These are phyloP conservation scores for Pseudogymnoascus sp. DNA, from an alignment of 2,329 filamentous ascomycete genomes.

Conservation along the genomic window DNA sequence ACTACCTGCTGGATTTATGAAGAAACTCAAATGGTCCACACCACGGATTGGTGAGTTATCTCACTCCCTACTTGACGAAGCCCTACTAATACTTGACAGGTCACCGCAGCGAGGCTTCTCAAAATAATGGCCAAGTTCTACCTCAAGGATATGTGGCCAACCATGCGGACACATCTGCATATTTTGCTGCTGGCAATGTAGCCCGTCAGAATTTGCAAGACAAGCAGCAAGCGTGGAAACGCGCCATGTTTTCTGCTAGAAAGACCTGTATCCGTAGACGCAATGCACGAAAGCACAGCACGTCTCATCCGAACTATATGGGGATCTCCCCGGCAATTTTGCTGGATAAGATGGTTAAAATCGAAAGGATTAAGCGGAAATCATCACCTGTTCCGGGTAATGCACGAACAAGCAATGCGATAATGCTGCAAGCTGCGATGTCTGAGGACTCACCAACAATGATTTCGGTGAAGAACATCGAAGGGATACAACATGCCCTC, in stretches of 20 bases:
- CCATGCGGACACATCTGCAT: not conserved
- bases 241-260: not conserved
- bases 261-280: not conserved
- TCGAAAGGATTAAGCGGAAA: not conserved
- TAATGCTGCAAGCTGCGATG: not conserved
- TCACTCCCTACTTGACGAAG: not conserved
- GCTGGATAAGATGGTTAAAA: not conserved
- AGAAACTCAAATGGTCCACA: not conserved
- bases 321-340: not conserved
- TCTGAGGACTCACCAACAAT: not conserved
- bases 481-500: not conserved
- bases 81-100: not conserved
- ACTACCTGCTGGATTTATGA: not conserved
- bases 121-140: not conserved
- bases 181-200: not conserved
- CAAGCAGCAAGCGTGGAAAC: not conserved
- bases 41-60: not conserved
- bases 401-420: not conserved
- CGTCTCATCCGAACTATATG: not conserved
- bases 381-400: not conserved
- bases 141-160: not conserved
- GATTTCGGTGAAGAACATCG: not conserved
- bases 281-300: not conserved
- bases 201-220: not conserved
- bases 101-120: not conserved